Base-by-base conservation (phyloP, 2,329 filamentous ascomycete genomes). In the Colletotrichum cordylinicola region DNA sequence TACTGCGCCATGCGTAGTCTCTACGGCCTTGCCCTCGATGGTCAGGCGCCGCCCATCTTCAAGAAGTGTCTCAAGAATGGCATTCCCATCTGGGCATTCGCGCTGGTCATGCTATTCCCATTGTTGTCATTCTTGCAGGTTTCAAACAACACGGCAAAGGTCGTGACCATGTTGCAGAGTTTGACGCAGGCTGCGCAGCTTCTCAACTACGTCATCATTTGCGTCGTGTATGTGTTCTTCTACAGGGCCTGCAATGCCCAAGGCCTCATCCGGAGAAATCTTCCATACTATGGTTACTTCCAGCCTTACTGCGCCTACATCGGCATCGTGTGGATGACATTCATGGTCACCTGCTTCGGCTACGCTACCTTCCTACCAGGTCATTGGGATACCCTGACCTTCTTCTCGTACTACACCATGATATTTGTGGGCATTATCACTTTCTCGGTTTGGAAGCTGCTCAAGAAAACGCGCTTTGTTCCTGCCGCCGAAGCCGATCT, bases 381-480 rank as follows among this genome's bases (percentile, higher is more conserved):
- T 18, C 60, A 29, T 16, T 93, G 91, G 88, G 82, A 83, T 29
- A 84, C 87, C 21, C 83, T 87, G 5, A 85, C 80, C 43, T 89
- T 90, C 80, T 86, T 90, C 82, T 83, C 86, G 21, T 90, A 90
- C 84, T 92, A 92, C 82, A 89, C 88, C 33, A 91, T 92, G 89
- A 84, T 90, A 75, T 82, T 91, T 16, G 81, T 92, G 29, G 87
- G 88, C 0, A 87, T 88, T 9, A 80, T 90, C 43, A 83, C 91
- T 33, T 93, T 89, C 80, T 68, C 88, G 24, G 86, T 86, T 79
- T 95, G 92, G 91, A 95, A 94, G 84, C 9, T 94, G 2, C 24
- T 91, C 81, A 91, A 92, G 85, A 86, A 85, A 72, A 94, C 92
- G 2, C 87, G 87, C 75, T 85, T 90, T 67, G 85, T 92, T 21